A percentile compares a stretch with the other conserved stretches of the same genome.
Conservation (phyloP, 495 filamentous ascomycete species). For the Cladorrhinum samala region DNA sequence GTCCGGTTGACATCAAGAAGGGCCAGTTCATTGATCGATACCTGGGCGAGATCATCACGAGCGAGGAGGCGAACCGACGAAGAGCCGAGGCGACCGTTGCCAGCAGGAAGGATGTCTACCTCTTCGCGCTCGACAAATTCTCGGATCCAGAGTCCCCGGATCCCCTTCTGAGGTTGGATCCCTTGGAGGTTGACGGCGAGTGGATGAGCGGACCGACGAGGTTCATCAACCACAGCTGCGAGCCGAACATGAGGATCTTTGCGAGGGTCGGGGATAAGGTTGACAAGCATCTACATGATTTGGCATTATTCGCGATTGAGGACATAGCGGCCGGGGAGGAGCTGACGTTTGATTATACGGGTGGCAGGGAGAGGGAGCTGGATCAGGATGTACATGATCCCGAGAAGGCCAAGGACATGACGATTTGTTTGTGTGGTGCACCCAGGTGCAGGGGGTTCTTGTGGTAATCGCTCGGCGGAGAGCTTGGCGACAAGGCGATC, state of each 20-base stretch:
- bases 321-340: slow-evolving; percentile 67
- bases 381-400: slow-evolving; percentile 47
- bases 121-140: slow-evolving; percentile 83
- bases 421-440: slow-evolving; percentile 63
- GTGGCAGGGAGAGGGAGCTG: slow-evolving; percentile 42
- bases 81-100: slow-evolving; percentile 44
- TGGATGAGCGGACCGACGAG: slow-evolving; percentile 54
- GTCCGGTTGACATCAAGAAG: slow-evolving; percentile 55
- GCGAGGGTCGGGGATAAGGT: slow-evolving; percentile 72
- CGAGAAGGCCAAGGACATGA: slow-evolving; percentile 39
- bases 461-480: slow-evolving; percentile 40
- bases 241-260: slow-evolving; percentile 71
- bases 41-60: slow-evolving; percentile 79
- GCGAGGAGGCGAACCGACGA: slow-evolving; percentile 59
- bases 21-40: slow-evolving; percentile 90
- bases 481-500: background rate
- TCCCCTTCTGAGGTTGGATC: slow-evolving; percentile 31
- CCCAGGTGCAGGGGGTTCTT: slow-evolving; percentile 61
- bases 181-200: slow-evolving; percentile 51
- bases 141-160: slow-evolving; percentile 43
- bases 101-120: slow-evolving; percentile 58
- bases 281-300: slow-evolving; percentile 71
- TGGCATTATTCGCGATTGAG: slow-evolving; percentile 75
- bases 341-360: slow-evolving; percentile 80
- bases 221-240: slow-evolving; percentile 71